Evolutionary conservation across 306 rosid genomes (phyloP).

Genomic region (Sophora flavescens): DNA sequence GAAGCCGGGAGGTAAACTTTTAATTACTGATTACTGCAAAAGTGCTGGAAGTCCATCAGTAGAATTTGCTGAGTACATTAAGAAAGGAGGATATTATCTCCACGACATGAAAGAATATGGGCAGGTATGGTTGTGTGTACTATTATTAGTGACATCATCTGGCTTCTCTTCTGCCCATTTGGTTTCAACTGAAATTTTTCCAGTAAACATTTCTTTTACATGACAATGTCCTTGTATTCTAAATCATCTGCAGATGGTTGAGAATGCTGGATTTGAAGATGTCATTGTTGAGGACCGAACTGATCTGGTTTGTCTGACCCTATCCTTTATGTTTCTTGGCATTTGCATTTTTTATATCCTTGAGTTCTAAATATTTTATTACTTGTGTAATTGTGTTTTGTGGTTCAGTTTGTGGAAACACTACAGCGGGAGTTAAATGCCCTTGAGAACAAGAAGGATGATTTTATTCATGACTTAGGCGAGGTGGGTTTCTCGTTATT

Average conservation of each 20-base stretch:
- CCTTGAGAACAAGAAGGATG: slow-evolving; percentile 72
- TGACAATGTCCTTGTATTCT: slow-evolving; percentile 19
- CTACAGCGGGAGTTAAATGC: slow-evolving; percentile 67
- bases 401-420: slow-evolving; percentile 69
- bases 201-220: slow-evolving; percentile 27
- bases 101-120: slow-evolving; percentile 69
- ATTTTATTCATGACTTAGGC: slow-evolving; percentile 71
- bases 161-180: slow-evolving; percentile 40
- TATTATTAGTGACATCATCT: background rate
- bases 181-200: slow-evolving; percentile 8
- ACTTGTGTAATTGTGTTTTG: slow-evolving; percentile 33
- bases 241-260: slow-evolving; percentile 72
- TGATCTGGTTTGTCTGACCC: slow-evolving; percentile 65
- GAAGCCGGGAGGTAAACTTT: slow-evolving; percentile 94
- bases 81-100: slow-evolving; percentile 84
- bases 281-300: slow-evolving; percentile 82
- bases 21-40: slow-evolving; percentile 87
- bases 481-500: slow-evolving; percentile 61
- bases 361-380: slow-evolving; percentile 34
- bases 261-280: slow-evolving; percentile 80
- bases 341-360: slow-evolving; percentile 9
- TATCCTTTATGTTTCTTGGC: background rate
- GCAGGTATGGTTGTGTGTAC: slow-evolving; percentile 59
- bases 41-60: slow-evolving; percentile 69
- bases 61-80: slow-evolving; percentile 76